Conservation (phyloP, 768 basidiomycete species). For the Termitomyces sp. region DNA sequence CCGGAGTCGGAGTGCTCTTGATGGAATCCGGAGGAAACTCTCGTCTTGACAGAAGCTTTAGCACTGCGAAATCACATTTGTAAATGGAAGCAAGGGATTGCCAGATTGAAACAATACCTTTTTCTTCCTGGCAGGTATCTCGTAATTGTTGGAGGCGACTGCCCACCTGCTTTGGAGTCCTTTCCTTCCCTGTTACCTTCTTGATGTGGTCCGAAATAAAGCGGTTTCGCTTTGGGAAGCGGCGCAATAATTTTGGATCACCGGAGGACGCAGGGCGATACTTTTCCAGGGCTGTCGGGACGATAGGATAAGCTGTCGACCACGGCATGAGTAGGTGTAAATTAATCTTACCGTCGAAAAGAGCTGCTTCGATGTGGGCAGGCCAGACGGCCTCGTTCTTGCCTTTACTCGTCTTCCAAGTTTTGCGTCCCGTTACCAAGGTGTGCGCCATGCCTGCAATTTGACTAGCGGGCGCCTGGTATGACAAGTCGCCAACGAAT, state of each 20-base stretch:
- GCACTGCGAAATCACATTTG: slow-evolving; percentile 10
- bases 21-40: slow-evolving; percentile 8
- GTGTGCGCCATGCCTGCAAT: slow-evolving; percentile 14
- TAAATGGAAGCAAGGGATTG: neutral
- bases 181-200: slow-evolving; percentile 43
- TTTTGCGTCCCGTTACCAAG: slow-evolving; percentile 45
- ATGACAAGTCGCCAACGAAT: slow-evolving; percentile 14
- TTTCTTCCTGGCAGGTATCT: slow-evolving; percentile 52
- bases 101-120: slow-evolving; percentile 34
- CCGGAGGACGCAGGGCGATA: slow-evolving; percentile 49
- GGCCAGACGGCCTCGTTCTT: slow-evolving; percentile 58
- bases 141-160: slow-evolving; percentile 64
- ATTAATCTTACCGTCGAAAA: slow-evolving; percentile 48
- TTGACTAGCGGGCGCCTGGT: slow-evolving; percentile 7
- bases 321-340: neutral
- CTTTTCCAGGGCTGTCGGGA: slow-evolving; percentile 40
- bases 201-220: slow-evolving; percentile 63
- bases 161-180: slow-evolving; percentile 67
- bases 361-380: slow-evolving; percentile 50
- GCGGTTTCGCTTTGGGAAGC: slow-evolving; percentile 63
- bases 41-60: slow-evolving; percentile 17
- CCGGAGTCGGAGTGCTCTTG: slow-evolving; percentile 1
- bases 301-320: neutral
- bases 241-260: slow-evolving; percentile 45
- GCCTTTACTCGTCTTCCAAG: slow-evolving; percentile 51